phyloP scores from a whole-genome alignment of 441 rosid genomes.

The Kokia cookei region DNA sequence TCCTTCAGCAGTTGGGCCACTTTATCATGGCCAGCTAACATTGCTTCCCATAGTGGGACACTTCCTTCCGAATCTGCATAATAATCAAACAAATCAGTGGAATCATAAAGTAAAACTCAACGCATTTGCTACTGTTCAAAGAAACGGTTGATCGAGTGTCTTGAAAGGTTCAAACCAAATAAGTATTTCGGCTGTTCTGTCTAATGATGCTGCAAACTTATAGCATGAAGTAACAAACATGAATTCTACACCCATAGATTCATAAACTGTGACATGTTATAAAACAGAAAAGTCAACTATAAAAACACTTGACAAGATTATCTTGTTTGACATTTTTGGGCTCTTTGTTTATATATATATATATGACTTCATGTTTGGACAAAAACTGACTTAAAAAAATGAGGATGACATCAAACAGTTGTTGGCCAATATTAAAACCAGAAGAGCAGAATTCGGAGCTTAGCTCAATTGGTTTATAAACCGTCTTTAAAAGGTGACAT shows the following conservation, averaged over 20 bases:
- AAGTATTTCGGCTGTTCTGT: neutral
- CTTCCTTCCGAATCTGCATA: slow-evolving; percentile 75
- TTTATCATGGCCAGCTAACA: slow-evolving; percentile 51
- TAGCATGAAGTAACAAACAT: neutral
- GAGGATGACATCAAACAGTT: neutral
- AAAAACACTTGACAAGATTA: neutral
- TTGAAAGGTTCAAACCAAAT: neutral
- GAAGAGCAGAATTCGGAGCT: neutral
- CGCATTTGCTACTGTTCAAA: neutral
- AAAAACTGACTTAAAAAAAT: neutral
- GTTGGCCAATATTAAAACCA: neutral
- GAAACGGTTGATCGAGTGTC: neutral
- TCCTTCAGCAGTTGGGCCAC: slow-evolving; percentile 49
- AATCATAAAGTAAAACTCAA: neutral
- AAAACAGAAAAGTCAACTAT: neutral
- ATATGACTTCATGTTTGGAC: neutral
- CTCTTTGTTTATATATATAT: neutral
- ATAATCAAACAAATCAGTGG: neutral
- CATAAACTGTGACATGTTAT: neutral
- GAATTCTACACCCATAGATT: neutral
- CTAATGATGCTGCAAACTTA: neutral
- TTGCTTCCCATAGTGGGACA: slow-evolving; percentile 89
- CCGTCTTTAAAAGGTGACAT: neutral
- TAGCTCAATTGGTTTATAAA: neutral
- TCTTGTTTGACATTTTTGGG: neutral